Evolutionary conservation across 768 basidiomycete species (phyloP).

Genomic region (Agrocybe chaxingu): DNA sequence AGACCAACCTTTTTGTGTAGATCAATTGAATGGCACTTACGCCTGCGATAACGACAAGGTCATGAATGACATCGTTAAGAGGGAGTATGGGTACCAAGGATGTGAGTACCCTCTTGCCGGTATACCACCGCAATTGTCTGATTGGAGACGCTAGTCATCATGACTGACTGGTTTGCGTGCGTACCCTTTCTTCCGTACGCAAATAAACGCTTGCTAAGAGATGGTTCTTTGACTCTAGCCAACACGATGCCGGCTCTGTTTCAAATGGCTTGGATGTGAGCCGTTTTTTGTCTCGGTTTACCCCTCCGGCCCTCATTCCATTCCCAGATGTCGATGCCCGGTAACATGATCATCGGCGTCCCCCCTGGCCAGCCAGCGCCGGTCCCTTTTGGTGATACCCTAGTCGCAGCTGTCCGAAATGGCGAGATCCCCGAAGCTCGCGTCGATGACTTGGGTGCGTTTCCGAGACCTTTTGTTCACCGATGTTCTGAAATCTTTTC

Average conservation of each 20-base stretch:
- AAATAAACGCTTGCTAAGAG: not conserved
- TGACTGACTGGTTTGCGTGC: conserved; percentile 74
- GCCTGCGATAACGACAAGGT: conserved; percentile 74
- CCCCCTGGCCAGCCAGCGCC: conserved; percentile 30
- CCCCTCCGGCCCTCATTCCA: not conserved
- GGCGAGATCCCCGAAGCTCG: conserved; percentile 65
- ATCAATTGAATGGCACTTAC: conserved; percentile 65
- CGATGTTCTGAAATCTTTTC: not conserved
- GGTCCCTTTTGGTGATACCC: conserved; percentile 65
- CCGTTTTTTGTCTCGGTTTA: not conserved
- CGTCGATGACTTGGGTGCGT: conserved; percentile 71
- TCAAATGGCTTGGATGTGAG: conserved; percentile 63
- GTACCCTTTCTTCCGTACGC: conserved; percentile 8
- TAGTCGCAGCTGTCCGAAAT: conserved; percentile 69
- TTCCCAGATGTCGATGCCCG: conserved; percentile 70
- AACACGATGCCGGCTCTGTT: conserved; percentile 51
- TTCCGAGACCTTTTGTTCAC: conserved; percentile 7
- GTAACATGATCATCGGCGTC: conserved; percentile 48
- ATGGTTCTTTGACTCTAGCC: conserved; percentile 6
- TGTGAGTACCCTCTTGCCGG: conserved; percentile 33
- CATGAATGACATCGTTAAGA: conserved; percentile 73
- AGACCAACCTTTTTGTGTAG: conserved; percentile 25
- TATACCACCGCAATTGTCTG: not conserved
- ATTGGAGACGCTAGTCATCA: conserved; percentile 39
- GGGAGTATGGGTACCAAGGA: conserved; percentile 75